A percentile compares a stretch with the other conserved stretches of the same genome.
Conservation (phyloP, 2,329 filamentous ascomycete genomes). For the Colletotrichum neosansevieriae region DNA sequence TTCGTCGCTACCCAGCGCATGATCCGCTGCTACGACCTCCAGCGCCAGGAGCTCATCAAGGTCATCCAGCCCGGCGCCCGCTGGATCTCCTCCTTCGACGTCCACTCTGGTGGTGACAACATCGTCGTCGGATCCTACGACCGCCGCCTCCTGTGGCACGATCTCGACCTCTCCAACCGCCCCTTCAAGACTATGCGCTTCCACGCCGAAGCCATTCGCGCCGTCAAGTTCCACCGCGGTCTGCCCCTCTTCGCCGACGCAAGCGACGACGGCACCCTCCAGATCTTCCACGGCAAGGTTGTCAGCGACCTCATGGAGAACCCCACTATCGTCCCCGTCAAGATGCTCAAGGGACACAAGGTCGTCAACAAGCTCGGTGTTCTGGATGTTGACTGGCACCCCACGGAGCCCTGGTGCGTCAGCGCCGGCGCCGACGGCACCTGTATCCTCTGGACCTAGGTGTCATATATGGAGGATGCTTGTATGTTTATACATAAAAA, state of each 20-base stretch:
- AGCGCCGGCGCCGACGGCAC: constrained; percentile 95
- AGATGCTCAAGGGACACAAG: constrained; percentile 91
- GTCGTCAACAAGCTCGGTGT: constrained; percentile 89
- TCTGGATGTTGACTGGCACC: constrained; percentile 96
- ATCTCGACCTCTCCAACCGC: constrained; percentile 88
- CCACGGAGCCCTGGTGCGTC: constrained; percentile 91
- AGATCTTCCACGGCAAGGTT: constrained; percentile 97
- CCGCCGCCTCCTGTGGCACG: constrained; percentile 93
- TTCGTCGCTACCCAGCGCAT: constrained; percentile 96
- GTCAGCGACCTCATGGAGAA: constrained; percentile 96
- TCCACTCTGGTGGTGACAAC: constrained; percentile 94
- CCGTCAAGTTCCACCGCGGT: constrained; percentile 87
- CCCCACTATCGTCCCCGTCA: constrained; percentile 94
- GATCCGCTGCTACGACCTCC: constrained; percentile 93
- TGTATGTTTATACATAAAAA: constrained; percentile 29
- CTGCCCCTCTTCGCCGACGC: constrained; percentile 92
- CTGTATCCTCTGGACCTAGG: constrained; percentile 85
- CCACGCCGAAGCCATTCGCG: constrained; percentile 90
- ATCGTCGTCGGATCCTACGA: constrained; percentile 96
- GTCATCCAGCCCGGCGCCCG: constrained; percentile 92
- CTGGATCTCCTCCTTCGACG: constrained; percentile 92
- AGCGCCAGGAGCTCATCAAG: constrained; percentile 91
- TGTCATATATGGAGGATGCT: constrained; percentile 39
- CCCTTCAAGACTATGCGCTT: constrained; percentile 98
- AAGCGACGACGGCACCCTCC: constrained; percentile 92